Evolutionary conservation across 768 basidiomycete species (phyloP), one percentile per base, ranked within the genome.

Genomic region (Omphalotus guepiniiformis): DNA sequence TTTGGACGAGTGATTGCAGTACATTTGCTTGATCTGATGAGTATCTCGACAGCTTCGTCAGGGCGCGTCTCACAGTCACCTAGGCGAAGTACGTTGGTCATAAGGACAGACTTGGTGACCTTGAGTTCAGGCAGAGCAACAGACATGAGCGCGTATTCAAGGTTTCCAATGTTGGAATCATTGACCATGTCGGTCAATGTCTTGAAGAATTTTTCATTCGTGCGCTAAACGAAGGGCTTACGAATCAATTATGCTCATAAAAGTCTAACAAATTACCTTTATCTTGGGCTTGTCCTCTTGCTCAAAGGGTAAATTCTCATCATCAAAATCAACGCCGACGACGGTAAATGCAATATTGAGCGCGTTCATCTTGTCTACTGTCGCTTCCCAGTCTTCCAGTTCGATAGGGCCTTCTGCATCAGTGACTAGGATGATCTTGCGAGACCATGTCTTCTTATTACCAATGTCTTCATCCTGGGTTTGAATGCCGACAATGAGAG

Each of bases 241-340:
- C 29, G 22, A 37, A 32, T n/a, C 19, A 30, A 5, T n/a, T 30
- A 18, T 15, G 39, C n/a, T 4, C 12, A 42, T n/a, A 21, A 26
- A 18, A 52, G 4, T 15, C 15, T 25, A 37, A 39, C 22, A 19
- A 53, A 53, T 25, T 53, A 91, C 94, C 78, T 95, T 95, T 42
- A 81, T 77, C 3, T 70, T 48, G 5, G 79, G 71, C 61, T 95
- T 94, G 52, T 80, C 68, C 42, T 83, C 75, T 60, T 92, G 85
- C 8, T 69, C 61, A 58, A 76, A 87, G 1, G 65, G 76, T 11
- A 77, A 64, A 16, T 81, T 78, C 29, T 83, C 81, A 55, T 92
- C 88, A 52, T 79, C 89, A 65, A 95, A 94, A 63, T 93, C 89
- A 35, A 93, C 75, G 4, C 93, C 92, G n/a, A 96, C 72, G 45